Evolutionary conservation across 352 stramenopile genomes (phyloP).

Genomic region (Globisporangium canariense): DNA sequence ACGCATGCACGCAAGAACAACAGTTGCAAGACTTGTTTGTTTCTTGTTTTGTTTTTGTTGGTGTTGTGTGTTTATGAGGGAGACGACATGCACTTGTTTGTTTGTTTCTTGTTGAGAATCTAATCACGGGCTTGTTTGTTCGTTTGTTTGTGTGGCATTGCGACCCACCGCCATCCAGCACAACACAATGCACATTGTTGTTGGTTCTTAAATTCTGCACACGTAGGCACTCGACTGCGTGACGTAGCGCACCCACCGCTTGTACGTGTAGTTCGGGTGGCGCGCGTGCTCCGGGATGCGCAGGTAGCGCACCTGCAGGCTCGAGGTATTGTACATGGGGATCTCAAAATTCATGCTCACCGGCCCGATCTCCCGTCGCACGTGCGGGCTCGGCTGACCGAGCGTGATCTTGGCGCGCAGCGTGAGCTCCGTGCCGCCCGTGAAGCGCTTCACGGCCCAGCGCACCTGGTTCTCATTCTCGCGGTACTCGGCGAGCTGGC

Average conservation of each 20-base stretch:
- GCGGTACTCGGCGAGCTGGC: constrained; percentile 94
- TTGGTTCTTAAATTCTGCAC: constrained; percentile 88
- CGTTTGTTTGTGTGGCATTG: neutral
- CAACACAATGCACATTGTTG: neutral
- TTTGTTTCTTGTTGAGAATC: constrained; percentile 9
- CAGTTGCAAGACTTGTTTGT: constrained; percentile 8
- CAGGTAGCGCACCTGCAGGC: constrained; percentile 97
- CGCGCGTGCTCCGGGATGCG: constrained; percentile 94
- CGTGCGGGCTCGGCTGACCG: constrained; percentile 64
- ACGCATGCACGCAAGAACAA: neutral
- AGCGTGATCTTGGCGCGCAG: constrained; percentile 92
- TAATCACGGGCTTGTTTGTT: neutral
- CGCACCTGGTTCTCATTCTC: constrained; percentile 94
- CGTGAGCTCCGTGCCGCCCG: constrained; percentile 92
- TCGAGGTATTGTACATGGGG: constrained; percentile 99
- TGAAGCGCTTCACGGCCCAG: constrained; percentile 97
- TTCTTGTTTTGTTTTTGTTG: constrained; percentile 5
- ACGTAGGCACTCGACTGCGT: constrained; percentile 98
- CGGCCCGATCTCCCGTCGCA: constrained; percentile 94
- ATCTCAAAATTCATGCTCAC: constrained; percentile 99
- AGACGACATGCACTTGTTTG: constrained; percentile 4
- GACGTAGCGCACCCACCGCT: constrained; percentile 99
- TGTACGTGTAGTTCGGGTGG: constrained; percentile 97
- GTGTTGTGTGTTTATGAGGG: constrained; percentile 6
- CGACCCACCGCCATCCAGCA: neutral